Evolutionary conservation across 169 alveolate species (phyloP).

Genomic region (Plasmodium knowlesi): DNA sequence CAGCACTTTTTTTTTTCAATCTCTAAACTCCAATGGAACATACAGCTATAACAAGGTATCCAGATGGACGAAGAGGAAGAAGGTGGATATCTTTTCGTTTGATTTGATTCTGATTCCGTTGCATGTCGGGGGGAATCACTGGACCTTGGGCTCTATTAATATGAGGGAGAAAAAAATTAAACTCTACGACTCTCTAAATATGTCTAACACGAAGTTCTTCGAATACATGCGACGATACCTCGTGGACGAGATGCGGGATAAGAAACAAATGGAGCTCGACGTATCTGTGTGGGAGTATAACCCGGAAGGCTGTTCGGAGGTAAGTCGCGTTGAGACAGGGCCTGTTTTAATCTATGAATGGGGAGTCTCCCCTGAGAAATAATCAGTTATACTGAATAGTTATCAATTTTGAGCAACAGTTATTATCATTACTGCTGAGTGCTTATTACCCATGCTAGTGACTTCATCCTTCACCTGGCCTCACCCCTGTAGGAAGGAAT

Average conservation of each 20-base stretch:
- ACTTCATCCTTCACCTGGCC: background rate
- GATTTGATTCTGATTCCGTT: constrained; percentile 89
- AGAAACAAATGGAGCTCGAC: constrained; percentile 55
- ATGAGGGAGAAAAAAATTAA: constrained; percentile 83
- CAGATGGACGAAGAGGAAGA: constrained; percentile 89
- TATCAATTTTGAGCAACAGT: too few relatives aligned
- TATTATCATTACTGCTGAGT: background rate
- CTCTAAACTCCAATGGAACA: constrained; percentile 78
- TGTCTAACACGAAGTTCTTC: constrained; percentile 70
- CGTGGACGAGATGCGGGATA: constrained; percentile 85
- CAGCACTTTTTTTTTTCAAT: constrained; percentile 88
- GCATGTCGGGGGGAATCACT: constrained; percentile 86
- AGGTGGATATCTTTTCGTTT: constrained; percentile 85
- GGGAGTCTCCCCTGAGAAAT: background rate
- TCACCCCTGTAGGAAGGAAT: constrained; percentile 44
- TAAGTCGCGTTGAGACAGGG: background rate
- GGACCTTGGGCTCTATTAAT: constrained; percentile 91
- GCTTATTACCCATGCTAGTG: background rate
- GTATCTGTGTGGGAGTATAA: constrained; percentile 41
- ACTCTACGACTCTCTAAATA: constrained; percentile 86
- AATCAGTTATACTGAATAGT: too few relatives aligned
- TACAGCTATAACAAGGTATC: constrained; percentile 87
- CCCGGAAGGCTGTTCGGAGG: constrained; percentile 40
- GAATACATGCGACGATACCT: constrained; percentile 79
- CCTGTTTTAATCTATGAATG: background rate